Evolutionary conservation across 345 rosid species (phyloP), one percentile per base, ranked within the genome.

Genomic region (Populus alba): DNA sequence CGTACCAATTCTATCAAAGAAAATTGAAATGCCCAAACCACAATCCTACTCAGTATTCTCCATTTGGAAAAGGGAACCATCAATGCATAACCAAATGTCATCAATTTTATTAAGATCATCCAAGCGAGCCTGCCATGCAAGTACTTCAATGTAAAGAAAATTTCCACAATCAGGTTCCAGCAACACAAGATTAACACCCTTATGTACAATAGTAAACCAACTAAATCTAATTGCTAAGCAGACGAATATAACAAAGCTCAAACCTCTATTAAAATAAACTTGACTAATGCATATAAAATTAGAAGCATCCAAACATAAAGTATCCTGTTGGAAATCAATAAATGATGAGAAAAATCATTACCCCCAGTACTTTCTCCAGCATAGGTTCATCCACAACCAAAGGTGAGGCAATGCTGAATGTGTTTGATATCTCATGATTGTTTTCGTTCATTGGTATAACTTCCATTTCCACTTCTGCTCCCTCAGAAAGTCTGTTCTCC

Each of bases 391-490:
- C 99, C 47, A 91, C 93, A 82, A 92, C 89, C 86, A 96, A 75
- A 83, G 91, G 81, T 38, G 97, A 90, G 74, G 92, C 80, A 66
- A 89, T 85, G 81, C 81, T 89, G 87, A 91, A 94, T 61, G 97
- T 78, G 79, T 80, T 80, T 61, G 97, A 82, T 74, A 96, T 85
- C 80, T 90, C 98, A 83, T 92, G 95, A 82, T 80, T 90, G 86
- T 81, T 91, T 83, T 86, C 95, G 81, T 89, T 94, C 87, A 96
- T 91, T 38, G 97, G 95, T 82, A 96, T 91, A 81, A 96, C 91
- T 89, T 96, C 99, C 98, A 96, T 94, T 87, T 94, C 99, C 85
- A 96, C 90, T 83, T 96, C 99, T 68, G 87, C 93, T 78, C 94
- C 99, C 81, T 90, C 97, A 45, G 97, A 91, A 83, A 94, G 88